Evolutionary conservation across 345 rosid species (phyloP).

Genomic region (Euclidium syriacum): DNA sequence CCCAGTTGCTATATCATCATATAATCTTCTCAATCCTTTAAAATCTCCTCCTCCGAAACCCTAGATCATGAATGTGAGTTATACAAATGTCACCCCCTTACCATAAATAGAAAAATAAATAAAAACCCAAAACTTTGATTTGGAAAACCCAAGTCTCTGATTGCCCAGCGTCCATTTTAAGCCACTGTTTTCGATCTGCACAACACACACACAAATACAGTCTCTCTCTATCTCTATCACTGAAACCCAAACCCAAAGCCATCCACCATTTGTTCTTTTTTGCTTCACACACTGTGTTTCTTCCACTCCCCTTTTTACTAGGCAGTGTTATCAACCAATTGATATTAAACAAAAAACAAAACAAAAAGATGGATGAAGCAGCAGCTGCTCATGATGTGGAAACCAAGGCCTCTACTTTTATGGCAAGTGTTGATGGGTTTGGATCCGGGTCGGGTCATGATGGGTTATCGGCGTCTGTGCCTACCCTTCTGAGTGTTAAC

Average conservation of each 20-base stretch:
- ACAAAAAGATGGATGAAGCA: slow-evolving; percentile 31
- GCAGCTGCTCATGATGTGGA: slow-evolving; percentile 33
- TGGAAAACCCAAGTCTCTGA: slow-evolving; percentile 45
- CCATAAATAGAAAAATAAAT: slow-evolving; percentile 16
- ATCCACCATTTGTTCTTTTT: slow-evolving; percentile 28
- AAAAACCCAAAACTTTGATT: not conserved
- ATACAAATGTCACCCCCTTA: slow-evolving; percentile 61
- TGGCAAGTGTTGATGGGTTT: slow-evolving; percentile 50
- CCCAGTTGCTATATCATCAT: slow-evolving; percentile 10
- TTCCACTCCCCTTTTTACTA: slow-evolving; percentile 15
- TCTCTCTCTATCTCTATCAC: slow-evolving; percentile 32
- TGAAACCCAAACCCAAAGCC: slow-evolving; percentile 39
- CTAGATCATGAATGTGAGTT: slow-evolving; percentile 45
- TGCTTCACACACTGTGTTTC: slow-evolving; percentile 10
- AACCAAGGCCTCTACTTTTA: slow-evolving; percentile 50
- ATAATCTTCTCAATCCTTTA: slow-evolving; percentile 1
- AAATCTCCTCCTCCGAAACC: slow-evolving; percentile 19
- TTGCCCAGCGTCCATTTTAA: slow-evolving; percentile 73
- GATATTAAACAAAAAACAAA: slow-evolving; percentile 20
- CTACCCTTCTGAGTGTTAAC: slow-evolving; percentile 53
- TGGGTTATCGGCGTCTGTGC: slow-evolving; percentile 39
- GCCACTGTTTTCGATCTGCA: slow-evolving; percentile 53
- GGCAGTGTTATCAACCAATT: slow-evolving; percentile 32
- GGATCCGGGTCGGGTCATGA: slow-evolving; percentile 40
- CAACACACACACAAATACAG: slow-evolving; percentile 26